Evolutionary conservation across 441 rosid species (phyloP).

Genomic region (Breynia disticha): DNA sequence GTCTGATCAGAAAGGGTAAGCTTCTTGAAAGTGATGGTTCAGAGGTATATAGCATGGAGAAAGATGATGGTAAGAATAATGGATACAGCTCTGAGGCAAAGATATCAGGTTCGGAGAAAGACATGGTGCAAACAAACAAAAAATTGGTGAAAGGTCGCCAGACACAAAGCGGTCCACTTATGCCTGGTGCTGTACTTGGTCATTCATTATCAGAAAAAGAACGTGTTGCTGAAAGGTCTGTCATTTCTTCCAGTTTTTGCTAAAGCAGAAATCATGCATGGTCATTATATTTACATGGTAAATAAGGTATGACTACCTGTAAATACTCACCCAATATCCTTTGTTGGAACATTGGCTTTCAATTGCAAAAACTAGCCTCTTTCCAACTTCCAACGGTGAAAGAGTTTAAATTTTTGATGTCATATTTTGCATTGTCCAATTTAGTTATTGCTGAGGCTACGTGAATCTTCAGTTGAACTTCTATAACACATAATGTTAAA

Average conservation of each 20-base stretch:
- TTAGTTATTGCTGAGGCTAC: too few species aligned
- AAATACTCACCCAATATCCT: too few species aligned
- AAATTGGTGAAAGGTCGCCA: constrained; percentile 52
- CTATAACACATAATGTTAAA: too few species aligned
- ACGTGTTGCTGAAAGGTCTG: constrained; percentile 58
- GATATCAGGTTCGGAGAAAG: constrained; percentile 47
- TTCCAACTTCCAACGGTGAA: too few species aligned
- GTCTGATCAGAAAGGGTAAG: constrained; percentile 44
- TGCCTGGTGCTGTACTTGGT: constrained; percentile 44
- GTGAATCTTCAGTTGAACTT: too few species aligned
- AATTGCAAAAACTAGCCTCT: too few species aligned
- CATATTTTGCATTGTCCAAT: too few species aligned
- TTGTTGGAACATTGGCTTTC: too few species aligned
- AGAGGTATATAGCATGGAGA: constrained; percentile 34
- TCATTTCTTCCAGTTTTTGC: constrained; percentile 7
- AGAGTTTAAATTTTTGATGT: too few species aligned
- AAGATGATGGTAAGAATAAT: constrained; percentile 28
- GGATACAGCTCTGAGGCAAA: constrained; percentile 40
- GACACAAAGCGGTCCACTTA: constrained; percentile 86
- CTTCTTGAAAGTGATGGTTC: constrained; percentile 27
- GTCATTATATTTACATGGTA: background rate
- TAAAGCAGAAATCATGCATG: background rate
- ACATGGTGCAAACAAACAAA: constrained; percentile 32
- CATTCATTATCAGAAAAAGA: constrained; percentile 57
- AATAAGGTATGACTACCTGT: too few species aligned